Evolutionary conservation across 306 rosid genomes (phyloP).

Genomic region (Malus domestica): DNA sequence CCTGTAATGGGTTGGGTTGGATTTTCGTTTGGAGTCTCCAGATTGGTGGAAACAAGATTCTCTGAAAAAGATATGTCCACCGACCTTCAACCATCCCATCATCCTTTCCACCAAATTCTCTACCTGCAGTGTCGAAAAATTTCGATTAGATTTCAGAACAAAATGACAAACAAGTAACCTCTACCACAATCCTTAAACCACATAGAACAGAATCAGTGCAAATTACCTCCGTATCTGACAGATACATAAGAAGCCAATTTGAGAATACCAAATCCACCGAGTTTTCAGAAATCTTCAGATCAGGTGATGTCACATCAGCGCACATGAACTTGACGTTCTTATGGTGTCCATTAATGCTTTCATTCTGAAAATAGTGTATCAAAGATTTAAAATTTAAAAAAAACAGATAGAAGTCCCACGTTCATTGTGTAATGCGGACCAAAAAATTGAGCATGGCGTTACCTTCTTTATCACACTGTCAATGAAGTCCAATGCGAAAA

Average conservation of each 20-base stretch:
- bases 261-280: conserved; percentile 82
- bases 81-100: conserved; percentile 87
- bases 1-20: conserved; percentile 95
- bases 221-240: conserved; percentile 78
- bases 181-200: neutral
- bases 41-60: conserved; percentile 99
- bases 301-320: conserved; percentile 87
- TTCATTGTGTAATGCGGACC: conserved; percentile 4
- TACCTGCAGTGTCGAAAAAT: conserved; percentile 41
- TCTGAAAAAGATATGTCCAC: conserved; percentile 76
- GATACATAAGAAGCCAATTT: conserved; percentile 96
- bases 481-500: conserved; percentile 85
- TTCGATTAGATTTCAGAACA: neutral
- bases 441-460: neutral
- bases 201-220: neutral
- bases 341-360: conserved; percentile 67
- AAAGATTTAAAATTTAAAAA: neutral
- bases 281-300: conserved; percentile 50
- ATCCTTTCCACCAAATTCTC: conserved; percentile 58
- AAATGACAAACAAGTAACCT: neutral
- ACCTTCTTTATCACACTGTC: conserved; percentile 88
- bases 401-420: neutral
- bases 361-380: conserved; percentile 48
- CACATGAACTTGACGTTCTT: conserved; percentile 77
- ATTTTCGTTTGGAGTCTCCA: conserved; percentile 85